Conservation (phyloP, 1,139 yeast species). For the Taphrina pruni region DNA sequence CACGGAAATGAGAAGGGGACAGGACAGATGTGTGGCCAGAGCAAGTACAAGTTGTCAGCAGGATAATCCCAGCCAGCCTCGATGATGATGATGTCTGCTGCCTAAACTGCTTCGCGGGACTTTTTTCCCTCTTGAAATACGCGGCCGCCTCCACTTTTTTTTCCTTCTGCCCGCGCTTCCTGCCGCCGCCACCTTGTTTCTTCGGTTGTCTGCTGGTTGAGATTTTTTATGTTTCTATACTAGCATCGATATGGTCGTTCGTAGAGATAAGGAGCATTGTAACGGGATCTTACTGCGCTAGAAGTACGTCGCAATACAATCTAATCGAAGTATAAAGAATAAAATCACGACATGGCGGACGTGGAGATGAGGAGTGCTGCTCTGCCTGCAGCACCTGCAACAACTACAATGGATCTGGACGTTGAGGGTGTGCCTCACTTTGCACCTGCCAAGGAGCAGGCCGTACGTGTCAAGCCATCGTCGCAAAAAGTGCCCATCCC, state of each 20-base stretch:
- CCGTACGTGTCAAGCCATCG: conserved; percentile 78
- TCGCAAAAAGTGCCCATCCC: conserved; percentile 91
- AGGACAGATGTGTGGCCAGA: not conserved
- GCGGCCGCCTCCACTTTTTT: too few relatives aligned
- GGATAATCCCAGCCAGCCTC: too few relatives aligned
- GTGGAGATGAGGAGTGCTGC: conserved; percentile 9
- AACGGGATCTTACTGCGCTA: not conserved
- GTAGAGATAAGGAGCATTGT: too few relatives aligned
- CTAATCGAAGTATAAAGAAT: not conserved
- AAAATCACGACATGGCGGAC: conserved; percentile 1
- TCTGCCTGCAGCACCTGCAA: conserved; percentile 2
- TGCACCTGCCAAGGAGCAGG: conserved; percentile 64
- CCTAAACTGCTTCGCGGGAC: too few relatives aligned
- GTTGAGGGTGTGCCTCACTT: conserved; percentile 90
- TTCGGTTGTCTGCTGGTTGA: too few relatives aligned
- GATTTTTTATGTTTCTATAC: not conserved
- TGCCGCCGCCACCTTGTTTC: too few relatives aligned
- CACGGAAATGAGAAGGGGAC: not conserved
- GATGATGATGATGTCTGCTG: too few relatives aligned
- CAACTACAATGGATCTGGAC: conserved; percentile 62
- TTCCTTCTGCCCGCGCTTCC: too few relatives aligned
- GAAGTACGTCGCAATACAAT: not conserved
- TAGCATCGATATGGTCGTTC: too few relatives aligned
- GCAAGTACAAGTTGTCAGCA: too few relatives aligned
- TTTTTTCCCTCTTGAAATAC: too few relatives aligned